These are phyloP conservation scores for Dactylellina haptotyla DNA, from an alignment of 2,329 filamentous ascomycete genomes.

Conservation along the genomic window DNA sequence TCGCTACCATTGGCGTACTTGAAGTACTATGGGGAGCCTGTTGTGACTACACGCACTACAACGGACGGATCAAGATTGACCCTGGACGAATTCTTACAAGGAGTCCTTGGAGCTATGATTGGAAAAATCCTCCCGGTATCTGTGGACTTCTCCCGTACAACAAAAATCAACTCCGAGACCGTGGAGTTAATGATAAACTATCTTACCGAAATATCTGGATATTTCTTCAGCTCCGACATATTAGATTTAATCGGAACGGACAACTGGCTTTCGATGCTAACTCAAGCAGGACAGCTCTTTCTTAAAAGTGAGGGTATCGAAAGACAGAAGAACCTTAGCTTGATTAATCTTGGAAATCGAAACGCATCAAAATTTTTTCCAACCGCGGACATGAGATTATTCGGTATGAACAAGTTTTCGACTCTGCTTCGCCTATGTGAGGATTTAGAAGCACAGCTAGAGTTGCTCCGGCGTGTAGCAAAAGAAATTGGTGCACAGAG, in stretches of 20 bases:
- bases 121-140: background rate
- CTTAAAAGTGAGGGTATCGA: background rate
- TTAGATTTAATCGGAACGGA: background rate
- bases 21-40: constrained; percentile 26
- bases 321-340: background rate
- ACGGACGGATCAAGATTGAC: constrained; percentile 12
- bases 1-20: constrained; percentile 29
- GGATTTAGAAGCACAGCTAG: background rate
- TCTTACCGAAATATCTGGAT: background rate
- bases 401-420: background rate
- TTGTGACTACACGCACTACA: constrained; percentile 7
- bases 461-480: constrained; percentile 4
- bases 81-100: constrained; percentile 21
- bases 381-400: background rate
- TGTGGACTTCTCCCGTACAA: background rate
- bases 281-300: background rate
- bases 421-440: background rate
- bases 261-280: constrained; percentile 14
- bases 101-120: background rate
- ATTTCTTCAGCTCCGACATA: background rate
- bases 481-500: background rate
- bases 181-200: background rate
- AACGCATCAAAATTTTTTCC: background rate
- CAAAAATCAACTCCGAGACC: background rate
- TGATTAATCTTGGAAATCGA: constrained; percentile 20